Evolutionary conservation across 2,329 filamentous ascomycete genomes (phyloP), one percentile per base, ranked within the genome.

Genomic region (Grosmannia serpens): DNA sequence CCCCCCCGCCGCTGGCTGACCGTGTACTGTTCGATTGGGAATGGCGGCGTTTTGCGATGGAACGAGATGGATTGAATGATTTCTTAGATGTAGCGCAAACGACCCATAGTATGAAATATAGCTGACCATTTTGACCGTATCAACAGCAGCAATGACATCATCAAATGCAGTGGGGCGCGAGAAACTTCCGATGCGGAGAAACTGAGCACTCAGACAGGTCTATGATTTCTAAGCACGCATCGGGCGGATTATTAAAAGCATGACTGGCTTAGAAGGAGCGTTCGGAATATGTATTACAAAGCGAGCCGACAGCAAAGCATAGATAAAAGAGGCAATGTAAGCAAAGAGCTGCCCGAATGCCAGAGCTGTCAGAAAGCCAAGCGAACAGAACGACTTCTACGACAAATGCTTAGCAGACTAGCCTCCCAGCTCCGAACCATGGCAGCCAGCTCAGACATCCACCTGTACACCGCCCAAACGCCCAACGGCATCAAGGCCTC

Each of bases 401-500:
- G 41, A 44, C 41, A 27, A 20, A 17, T 26, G 15, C 47, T 50
- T 29, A 29, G 26, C 15, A 27, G 47, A 50, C 47, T 50, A 17
- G 50, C 50, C 26, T 53, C 50, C 8, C 27, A 53, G 10, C 26
- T 47, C 29, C 26, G 7, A 55, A 53, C 41, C 65, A 79, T 78
- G 75, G 68, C 74, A 24, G 64, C 67, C 57, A 69, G 73, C 71
- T 77, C 87, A 7, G 77, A 88, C 65, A 90, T 95, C 66, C 87
- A 85, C 50, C 82, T 95, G 33, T 95, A 94, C 75, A 95, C 90
- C 15, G 79, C 81, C 15, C 81, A 85, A 67, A 96, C 91, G 56
- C 89, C 91, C 52, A 96, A 96, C 73, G 90, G 91, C 63, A 87
- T 94, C 78, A 96, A 95, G 71, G 82, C 89, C 62, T 91, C 88